A percentile compares a stretch with the other conserved stretches of the same genome.
phyloP scores from a whole-genome alignment of 2,329 filamentous ascomycete species.

The Drechslerella stenobrocha region DNA sequence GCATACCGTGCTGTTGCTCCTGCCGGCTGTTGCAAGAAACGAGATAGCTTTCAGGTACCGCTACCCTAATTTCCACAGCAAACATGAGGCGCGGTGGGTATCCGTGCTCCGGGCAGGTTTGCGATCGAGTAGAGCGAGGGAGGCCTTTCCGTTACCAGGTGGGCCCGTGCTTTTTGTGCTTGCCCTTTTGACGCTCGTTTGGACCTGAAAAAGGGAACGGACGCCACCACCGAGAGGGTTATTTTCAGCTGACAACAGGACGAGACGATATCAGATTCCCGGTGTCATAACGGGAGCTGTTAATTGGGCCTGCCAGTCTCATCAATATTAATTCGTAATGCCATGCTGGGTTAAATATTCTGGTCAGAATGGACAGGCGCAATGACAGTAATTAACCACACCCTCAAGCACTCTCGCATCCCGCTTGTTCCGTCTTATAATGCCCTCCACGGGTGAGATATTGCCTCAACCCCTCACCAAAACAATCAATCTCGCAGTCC shows the following conservation, averaged over 20 bases:
- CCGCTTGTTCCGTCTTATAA: slow-evolving; percentile 5
- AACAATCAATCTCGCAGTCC: slow-evolving; percentile 47
- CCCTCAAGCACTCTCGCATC: not conserved
- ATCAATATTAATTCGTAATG: slow-evolving; percentile 25
- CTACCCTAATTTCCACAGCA: slow-evolving; percentile 41
- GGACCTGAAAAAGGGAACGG: not conserved
- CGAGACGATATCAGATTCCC: not conserved
- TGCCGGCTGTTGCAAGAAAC: slow-evolving; percentile 3
- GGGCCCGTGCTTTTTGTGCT: slow-evolving; percentile 38
- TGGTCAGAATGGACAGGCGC: slow-evolving; percentile 1
- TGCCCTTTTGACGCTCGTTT: slow-evolving; percentile 16
- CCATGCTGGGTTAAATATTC: not conserved
- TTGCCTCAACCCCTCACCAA: slow-evolving; percentile 44
- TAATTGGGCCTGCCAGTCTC: slow-evolving; percentile 37
- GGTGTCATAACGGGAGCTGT: slow-evolving; percentile 40
- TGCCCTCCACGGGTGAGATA: not conserved
- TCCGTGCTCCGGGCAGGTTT: slow-evolving; percentile 22
- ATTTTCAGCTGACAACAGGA: not conserved
- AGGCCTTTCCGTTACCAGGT: slow-evolving; percentile 24
- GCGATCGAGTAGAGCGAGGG: too few relatives aligned
- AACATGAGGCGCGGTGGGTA: slow-evolving; percentile 34
- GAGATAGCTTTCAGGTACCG: slow-evolving; percentile 46
- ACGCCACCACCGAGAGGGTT: not conserved
- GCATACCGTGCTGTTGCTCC: not conserved
- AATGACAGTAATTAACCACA: not conserved